Percentiles rank a stretch among this genome's conserved stretches.
Evolutionary conservation across 176 grass and related monocot genomes (phyloP).

Genomic region (Carex pumila): DNA sequence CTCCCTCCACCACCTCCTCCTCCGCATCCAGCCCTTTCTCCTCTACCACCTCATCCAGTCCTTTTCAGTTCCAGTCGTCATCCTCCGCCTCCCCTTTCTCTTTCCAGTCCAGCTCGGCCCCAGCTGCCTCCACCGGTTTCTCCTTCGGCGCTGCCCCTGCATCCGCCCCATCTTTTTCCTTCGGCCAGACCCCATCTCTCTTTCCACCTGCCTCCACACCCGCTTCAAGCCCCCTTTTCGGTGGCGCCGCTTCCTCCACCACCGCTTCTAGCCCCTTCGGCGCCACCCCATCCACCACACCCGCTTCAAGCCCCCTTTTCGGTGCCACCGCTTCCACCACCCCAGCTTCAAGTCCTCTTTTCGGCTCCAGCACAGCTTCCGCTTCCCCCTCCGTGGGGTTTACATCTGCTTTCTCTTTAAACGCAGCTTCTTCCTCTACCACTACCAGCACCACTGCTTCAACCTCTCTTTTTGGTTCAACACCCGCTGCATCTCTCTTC

Average conservation of each 20-base stretch:
- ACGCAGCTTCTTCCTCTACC: slow-evolving; percentile 4
- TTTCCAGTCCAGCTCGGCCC: slow-evolving; percentile 29
- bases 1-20: neutral
- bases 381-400: slow-evolving; percentile 39
- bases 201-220: slow-evolving; percentile 26
- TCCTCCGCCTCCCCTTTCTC: slow-evolving; percentile 33
- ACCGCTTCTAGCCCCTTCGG: slow-evolving; percentile 22
- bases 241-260: slow-evolving; percentile 14
- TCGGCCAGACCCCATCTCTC: slow-evolving; percentile 19
- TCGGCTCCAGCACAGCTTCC: slow-evolving; percentile 22
- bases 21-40: neutral
- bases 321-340: slow-evolving; percentile 26
- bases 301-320: slow-evolving; percentile 18
- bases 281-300: slow-evolving; percentile 1
- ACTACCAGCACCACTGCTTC: slow-evolving; percentile 17
- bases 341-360: slow-evolving; percentile 25
- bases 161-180: slow-evolving; percentile 19
- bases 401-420: slow-evolving; percentile 25
- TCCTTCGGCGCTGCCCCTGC: slow-evolving; percentile 26
- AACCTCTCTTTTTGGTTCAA: neutral
- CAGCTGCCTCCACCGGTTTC: slow-evolving; percentile 28
- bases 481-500: slow-evolving; percentile 6
- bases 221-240: slow-evolving; percentile 18
- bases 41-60: neutral
- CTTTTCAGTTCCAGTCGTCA: slow-evolving; percentile 15